Base-by-base conservation (phyloP, 2,329 filamentous ascomycete genomes). In the Penicillium digitatum region DNA sequence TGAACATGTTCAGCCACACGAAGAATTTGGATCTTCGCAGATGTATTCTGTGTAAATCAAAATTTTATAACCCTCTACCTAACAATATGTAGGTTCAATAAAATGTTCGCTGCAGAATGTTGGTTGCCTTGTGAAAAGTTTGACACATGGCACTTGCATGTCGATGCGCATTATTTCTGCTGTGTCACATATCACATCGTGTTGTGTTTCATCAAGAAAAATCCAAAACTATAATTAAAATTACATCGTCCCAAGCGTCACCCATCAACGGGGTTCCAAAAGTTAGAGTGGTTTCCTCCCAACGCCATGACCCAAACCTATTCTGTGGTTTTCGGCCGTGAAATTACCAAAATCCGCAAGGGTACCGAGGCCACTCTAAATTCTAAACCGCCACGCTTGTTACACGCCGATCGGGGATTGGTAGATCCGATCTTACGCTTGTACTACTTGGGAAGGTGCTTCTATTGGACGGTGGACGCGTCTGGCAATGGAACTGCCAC, bases 101-200 rank as follows among this genome's bases (percentile, higher is more conserved):
- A 29, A 29, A 42, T 12, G 5, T 20, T 10, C 40, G 14, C 24
- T 42, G 24, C 22, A 7, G 18, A 24, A 8, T 45, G n/a, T n/a
- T 40, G 39, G 52, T 55, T 53, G 47, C 59, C 59, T 60, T 54
- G 51, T 48, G 54, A 27, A 43, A 31, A 16, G 45, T 26, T 42
- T 60, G 62, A 62, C 61, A 62, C 58, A 63, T 63, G 61, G 61
- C 60, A 61, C 58, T 54, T 62, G 61, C 61, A 62, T 55, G 50
- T 49, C 32, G 46, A 52, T 43, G 44, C 37, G 39, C 29, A 35
- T 16, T 50, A 18, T 47, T 52, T 56, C 46, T 55, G 54, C 35
- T 45, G 48, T 57, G 45, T 57, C 54, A 50, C 50, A 48, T 52
- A 49, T 57, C 54, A 50, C 50, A 48, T 52, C 37, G 27, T 31